Conservation (phyloP, 2,329 filamentous ascomycete genomes). For the Colletotrichum chrysophilum region DNA sequence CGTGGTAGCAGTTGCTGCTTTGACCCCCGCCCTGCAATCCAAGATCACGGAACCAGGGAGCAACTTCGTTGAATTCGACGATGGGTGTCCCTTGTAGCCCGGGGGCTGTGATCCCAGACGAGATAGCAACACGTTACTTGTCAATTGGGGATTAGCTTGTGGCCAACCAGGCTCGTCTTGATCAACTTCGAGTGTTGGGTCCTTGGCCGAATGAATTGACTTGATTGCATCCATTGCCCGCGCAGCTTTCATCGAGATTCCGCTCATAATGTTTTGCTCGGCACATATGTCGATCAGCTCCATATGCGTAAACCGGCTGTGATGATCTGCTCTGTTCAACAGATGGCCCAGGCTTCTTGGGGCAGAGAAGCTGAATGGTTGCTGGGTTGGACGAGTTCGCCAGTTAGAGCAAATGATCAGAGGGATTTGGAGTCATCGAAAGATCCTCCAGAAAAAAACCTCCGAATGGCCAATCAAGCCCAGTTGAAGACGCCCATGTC, state of each 20-base stretch:
- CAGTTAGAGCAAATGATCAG: background rate
- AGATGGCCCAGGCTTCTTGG: slow-evolving; percentile 1
- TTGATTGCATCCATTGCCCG: background rate
- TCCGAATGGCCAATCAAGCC: background rate
- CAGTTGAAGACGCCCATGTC: background rate
- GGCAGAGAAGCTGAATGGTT: background rate
- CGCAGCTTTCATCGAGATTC: background rate
- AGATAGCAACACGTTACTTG: background rate
- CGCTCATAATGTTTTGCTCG: background rate
- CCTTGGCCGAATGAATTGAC: background rate
- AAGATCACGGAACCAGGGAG: background rate
- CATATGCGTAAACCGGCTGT: background rate
- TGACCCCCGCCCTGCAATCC: background rate
- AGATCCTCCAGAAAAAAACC: background rate
- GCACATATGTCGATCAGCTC: background rate
- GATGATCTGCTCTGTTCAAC: background rate
- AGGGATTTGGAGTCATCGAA: background rate
- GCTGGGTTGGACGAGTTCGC: too few species aligned
- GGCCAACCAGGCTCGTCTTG: background rate
- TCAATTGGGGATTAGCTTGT: background rate
- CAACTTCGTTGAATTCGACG: background rate
- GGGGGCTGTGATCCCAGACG: background rate
- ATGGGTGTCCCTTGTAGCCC: background rate
- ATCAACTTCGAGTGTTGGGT: background rate
- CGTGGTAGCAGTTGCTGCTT: background rate